phyloP scores from a whole-genome alignment of 768 basidiomycete genomes.

The Hygrophorus pudorinus region DNA sequence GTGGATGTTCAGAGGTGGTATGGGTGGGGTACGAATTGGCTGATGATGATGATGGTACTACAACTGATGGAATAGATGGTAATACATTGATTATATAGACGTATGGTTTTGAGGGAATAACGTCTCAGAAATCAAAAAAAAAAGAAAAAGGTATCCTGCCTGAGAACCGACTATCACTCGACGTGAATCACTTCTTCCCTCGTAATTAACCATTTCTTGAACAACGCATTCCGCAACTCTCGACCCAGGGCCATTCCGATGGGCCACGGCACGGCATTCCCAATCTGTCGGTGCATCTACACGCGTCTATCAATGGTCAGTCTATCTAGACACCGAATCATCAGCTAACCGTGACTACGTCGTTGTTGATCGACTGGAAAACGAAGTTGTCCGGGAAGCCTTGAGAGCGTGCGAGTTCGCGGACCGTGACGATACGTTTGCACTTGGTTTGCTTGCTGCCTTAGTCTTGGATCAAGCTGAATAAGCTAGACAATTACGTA shows the following conservation, averaged over 20 bases:
- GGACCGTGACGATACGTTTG: constrained; percentile 59
- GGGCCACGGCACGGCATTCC: constrained; percentile 69
- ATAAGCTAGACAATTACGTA: constrained; percentile 21
- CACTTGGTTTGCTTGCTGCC: constrained; percentile 24
- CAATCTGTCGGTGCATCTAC: constrained; percentile 78
- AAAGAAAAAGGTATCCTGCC: no score
- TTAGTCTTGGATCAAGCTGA: background rate
- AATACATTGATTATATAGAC: background rate
- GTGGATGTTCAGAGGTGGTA: constrained; percentile 69
- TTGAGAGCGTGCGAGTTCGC: constrained; percentile 73
- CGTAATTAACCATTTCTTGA: constrained; percentile 39
- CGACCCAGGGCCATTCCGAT: constrained; percentile 55
- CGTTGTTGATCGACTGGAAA: constrained; percentile 42
- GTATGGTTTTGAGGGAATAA: no score
- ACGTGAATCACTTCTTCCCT: constrained; percentile 23
- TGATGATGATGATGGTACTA: constrained; percentile 18
- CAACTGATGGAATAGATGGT: background rate
- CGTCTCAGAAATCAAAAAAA: no score
- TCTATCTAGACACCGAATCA: background rate
- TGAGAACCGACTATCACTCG: constrained; percentile 25
- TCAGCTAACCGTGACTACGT: constrained; percentile 48
- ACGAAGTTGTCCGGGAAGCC: constrained; percentile 71
- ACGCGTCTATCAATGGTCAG: background rate
- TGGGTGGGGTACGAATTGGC: constrained; percentile 77
- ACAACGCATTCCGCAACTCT: constrained; percentile 42